phyloP scores from a whole-genome alignment of 805 yeast species.

The Cyberlindnera japonica region DNA sequence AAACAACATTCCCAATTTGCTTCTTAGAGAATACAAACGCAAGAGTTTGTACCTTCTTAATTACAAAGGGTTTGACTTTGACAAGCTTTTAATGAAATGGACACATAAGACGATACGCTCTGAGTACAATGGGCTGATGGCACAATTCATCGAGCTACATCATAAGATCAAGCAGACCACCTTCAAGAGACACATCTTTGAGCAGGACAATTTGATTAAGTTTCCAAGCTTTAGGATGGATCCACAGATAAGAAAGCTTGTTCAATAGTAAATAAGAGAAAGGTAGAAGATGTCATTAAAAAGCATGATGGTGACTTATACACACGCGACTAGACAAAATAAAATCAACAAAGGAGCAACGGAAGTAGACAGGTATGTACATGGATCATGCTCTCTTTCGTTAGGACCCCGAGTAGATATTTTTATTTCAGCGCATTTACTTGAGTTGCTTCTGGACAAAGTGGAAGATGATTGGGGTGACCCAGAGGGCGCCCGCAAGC shows the following conservation, averaged over 20 bases:
- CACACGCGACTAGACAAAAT: too few species aligned
- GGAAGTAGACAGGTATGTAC: conserved; percentile 10
- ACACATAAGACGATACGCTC: conserved; percentile 12
- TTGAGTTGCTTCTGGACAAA: conserved; percentile 47
- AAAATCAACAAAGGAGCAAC: too few species aligned
- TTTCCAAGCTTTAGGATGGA: conserved; percentile 12
- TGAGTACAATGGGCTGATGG: conserved; percentile 18
- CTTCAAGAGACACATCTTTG: conserved; percentile 20
- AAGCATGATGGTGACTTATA: too few species aligned
- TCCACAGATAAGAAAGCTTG: conserved; percentile 8
- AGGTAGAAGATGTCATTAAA: conserved; percentile 3
- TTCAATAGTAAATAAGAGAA: not conserved
- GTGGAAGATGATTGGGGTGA: conserved; percentile 52
- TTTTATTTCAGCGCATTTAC: conserved; percentile 4
- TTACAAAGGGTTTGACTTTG: conserved; percentile 41
- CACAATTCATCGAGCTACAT: conserved; percentile 15
- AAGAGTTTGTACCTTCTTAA: conserved; percentile 33
- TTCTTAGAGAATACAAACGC: conserved; percentile 46
- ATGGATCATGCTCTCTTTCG: conserved; percentile 1
- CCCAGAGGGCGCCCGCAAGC: conserved; percentile 61
- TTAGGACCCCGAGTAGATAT: not conserved
- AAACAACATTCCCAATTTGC: conserved; percentile 36
- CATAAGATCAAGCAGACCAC: conserved; percentile 18
- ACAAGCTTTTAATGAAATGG: conserved; percentile 19
- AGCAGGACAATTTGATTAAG: conserved; percentile 5